These are phyloP conservation scores for Eucalyptus cloeziana DNA, from an alignment of 345 rosid species.

Conservation along the genomic window DNA sequence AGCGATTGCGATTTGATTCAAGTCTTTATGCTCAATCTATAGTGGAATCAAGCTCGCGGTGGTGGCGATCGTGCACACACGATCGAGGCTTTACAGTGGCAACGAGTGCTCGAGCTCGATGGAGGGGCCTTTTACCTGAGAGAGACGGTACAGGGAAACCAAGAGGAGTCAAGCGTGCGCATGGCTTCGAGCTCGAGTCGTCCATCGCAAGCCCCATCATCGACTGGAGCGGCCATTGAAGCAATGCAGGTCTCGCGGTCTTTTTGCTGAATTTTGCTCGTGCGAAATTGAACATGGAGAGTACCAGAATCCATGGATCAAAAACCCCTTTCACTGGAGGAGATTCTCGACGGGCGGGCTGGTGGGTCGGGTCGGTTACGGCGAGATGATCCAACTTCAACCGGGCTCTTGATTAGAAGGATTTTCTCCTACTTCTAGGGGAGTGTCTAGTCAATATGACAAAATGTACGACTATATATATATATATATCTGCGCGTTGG, in stretches of 20 bases:
- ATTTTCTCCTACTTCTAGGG: background rate
- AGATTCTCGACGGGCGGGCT: background rate
- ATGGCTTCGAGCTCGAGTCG: slow-evolving; percentile 2
- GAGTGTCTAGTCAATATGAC: background rate
- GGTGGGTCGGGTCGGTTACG: background rate
- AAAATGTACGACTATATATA: background rate
- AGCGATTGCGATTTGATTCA: background rate
- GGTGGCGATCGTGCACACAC: background rate
- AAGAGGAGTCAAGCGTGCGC: slow-evolving; percentile 1
- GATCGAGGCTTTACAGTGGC: background rate
- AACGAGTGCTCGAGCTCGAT: background rate
- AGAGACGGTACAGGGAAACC: slow-evolving; percentile 4
- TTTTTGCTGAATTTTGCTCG: background rate
- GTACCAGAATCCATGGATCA: background rate
- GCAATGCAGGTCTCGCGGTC: background rate
- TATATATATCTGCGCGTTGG: too few relatives aligned
- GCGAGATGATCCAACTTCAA: background rate
- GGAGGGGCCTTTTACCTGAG: background rate
- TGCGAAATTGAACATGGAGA: background rate
- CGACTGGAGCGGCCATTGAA: background rate
- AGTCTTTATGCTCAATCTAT: background rate
- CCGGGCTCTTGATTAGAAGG: background rate
- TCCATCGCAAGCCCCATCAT: background rate
- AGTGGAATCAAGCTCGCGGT: background rate
- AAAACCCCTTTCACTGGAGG: background rate